These are phyloP conservation scores for Elsinoe perseae DNA, from an alignment of 2,329 filamentous ascomycete genomes.

Conservation along the genomic window DNA sequence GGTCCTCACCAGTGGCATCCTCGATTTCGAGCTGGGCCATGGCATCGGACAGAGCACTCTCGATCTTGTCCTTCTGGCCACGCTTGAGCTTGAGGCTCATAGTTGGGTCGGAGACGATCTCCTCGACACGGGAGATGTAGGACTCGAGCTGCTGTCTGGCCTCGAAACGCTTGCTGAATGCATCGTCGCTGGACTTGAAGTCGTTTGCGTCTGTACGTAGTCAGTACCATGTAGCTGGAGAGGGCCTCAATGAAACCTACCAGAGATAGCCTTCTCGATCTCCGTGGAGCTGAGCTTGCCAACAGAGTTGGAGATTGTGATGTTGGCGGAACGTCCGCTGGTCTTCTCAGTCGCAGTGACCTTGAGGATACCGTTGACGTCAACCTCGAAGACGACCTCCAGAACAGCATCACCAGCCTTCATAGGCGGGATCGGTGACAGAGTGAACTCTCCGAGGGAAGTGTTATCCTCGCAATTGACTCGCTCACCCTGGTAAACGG, in stretches of 20 bases:
- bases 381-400: conserved; percentile 97
- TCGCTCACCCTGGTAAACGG: conserved; percentile 91
- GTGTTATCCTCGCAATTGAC: conserved; percentile 99
- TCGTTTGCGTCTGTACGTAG: conserved; percentile 68
- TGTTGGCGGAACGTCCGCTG: conserved; percentile 95
- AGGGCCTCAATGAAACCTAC: conserved; percentile 39
- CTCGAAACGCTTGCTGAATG: conserved; percentile 99
- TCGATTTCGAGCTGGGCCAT: conserved; percentile 97
- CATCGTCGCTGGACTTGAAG: conserved; percentile 97
- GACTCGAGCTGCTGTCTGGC: conserved; percentile 98
- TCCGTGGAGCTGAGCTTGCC: conserved; percentile 91
- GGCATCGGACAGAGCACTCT: conserved; percentile 90
- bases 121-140: conserved; percentile 97
- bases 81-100: conserved; percentile 98
- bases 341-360: conserved; percentile 99
- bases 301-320: conserved; percentile 99
- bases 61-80: conserved; percentile 99
- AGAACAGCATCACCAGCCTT: conserved; percentile 92
- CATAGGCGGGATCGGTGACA: conserved; percentile 59
- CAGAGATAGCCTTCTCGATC: conserved; percentile 96
- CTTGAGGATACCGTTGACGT: conserved; percentile 99
- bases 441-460: conserved; percentile 57
- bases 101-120: conserved; percentile 94
- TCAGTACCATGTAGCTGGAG: neutral
- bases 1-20: conserved; percentile 82